Evolutionary conservation across 2,329 filamentous ascomycete genomes (phyloP), one percentile per base, ranked within the genome.

Genomic region (Trichophyton schoenleinii): DNA sequence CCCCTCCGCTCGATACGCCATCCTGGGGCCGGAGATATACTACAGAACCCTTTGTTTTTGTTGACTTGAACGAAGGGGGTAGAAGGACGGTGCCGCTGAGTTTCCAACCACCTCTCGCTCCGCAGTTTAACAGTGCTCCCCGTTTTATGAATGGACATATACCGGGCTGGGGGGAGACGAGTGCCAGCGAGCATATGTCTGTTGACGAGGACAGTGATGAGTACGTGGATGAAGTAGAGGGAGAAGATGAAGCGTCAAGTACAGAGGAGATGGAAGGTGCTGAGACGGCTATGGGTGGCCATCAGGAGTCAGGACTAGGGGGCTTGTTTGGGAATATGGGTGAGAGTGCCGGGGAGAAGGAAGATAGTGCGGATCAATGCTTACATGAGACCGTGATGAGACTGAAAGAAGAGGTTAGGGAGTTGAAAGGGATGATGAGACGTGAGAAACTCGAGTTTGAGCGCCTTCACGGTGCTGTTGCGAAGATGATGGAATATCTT

Each of bases 371-470:
- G 18, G n/a, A 36, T 20, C 11, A 13, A 9, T 4, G n/a, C 55
- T 13, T 58, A 7, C 11, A 25, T 15, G 15, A 58, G 8, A 58
- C 55, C 2, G 55, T 61, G n/a, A 58, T 57, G 59, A 58, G 20
- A 4, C 44, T 63, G n/a, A 49, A 34, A 4, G 25, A 58, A 15
- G 62, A 48, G 28, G 41, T 64, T 42, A 36, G 60, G 36, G 62
- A 49, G 18, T 38, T 66, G 22, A 63, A 62, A 42, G 52, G 25
- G 42, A 60, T 62, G 42, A 52, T 63, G 8, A 38, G 18, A 44
- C 48, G 61, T 7, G 64, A 66, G 38, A 52, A 63, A 20, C 28
- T 49, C 9, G 28, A 59, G 22, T 61, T 64, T 36, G 41, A 61
- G 34, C 60, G 57, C 42, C 63, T 64, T 2, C 53, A 34, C 18